phyloP scores from a whole-genome alignment of 306 rosid genomes.

The Castanospermum australe region DNA sequence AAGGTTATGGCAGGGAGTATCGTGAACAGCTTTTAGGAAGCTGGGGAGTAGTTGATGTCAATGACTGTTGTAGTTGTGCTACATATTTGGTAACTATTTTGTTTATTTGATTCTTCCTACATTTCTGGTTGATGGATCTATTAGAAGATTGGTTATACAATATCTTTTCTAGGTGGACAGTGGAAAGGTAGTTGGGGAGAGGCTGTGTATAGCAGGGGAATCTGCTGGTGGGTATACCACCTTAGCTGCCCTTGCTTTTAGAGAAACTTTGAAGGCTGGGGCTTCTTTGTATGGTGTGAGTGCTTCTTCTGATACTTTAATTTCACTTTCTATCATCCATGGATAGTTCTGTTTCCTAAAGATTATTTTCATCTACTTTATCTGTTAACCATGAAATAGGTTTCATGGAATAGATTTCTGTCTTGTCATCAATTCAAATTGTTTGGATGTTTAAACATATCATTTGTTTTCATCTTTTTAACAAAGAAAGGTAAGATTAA shows the following conservation, averaged over 20 bases:
- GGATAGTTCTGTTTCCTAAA: neutral
- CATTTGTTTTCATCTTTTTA: too few relatives aligned
- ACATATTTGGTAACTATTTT: conserved; percentile 67
- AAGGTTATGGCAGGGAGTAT: conserved; percentile 93
- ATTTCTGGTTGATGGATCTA: conserved; percentile 6
- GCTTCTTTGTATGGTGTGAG: conserved; percentile 94
- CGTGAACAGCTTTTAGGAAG: conserved; percentile 80
- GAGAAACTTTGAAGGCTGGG: conserved; percentile 78
- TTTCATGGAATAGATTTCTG: conserved; percentile 10
- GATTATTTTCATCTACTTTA: neutral
- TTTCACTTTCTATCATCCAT: neutral
- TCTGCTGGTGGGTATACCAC: conserved; percentile 99
- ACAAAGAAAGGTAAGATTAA: neutral
- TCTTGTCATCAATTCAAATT: neutral
- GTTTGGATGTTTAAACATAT: too few relatives aligned
- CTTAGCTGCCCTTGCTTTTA: conserved; percentile 88
- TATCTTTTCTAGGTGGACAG: conserved; percentile 59
- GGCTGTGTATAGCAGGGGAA: conserved; percentile 86
- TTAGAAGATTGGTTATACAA: neutral
- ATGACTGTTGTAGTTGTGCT: conserved; percentile 96
- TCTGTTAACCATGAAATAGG: neutral
- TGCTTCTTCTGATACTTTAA: conserved; percentile 21
- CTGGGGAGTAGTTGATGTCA: conserved; percentile 97
- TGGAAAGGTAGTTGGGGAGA: conserved; percentile 77
- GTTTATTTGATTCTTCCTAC: neutral